A percentile compares a stretch with the other conserved stretches of the same genome.
phyloP scores from a whole-genome alignment of 2,329 filamentous ascomycete species.

The Graphium sp. region DNA sequence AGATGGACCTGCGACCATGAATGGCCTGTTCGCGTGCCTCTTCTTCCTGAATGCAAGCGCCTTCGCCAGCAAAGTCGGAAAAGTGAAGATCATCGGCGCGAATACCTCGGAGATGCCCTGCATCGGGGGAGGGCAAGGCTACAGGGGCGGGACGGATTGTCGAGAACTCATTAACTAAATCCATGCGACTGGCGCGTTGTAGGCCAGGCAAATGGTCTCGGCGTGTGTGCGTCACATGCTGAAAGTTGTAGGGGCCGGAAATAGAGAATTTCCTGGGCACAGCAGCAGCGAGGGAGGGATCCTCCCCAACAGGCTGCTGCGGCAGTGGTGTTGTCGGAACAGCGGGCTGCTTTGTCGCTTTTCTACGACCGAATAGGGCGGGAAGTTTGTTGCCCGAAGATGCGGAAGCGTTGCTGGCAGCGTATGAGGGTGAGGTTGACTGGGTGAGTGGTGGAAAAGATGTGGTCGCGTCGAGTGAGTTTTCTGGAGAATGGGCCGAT shows the following conservation, averaged over 20 bases:
- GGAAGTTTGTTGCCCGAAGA: constrained; percentile 28
- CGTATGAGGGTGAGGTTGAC: no score
- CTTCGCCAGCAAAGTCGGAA: constrained; percentile 29
- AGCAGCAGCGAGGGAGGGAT: no score
- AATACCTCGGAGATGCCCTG: constrained; percentile 8
- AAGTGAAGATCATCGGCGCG: constrained; percentile 24
- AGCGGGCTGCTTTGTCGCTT: constrained; percentile 13
- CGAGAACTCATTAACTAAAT: constrained; percentile 25
- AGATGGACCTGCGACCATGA: background rate
- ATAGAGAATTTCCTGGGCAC: constrained; percentile 28
- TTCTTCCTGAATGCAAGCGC: constrained; percentile 10
- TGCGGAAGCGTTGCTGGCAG: no score
- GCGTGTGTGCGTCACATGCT: constrained; percentile 43
- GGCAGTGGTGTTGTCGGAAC: background rate
- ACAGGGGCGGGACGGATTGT: constrained; percentile 18
- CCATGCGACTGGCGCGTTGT: constrained; percentile 19
- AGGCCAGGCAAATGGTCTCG: constrained; percentile 27
- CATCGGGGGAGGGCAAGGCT: constrained; percentile 3
- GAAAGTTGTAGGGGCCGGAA: constrained; percentile 49
- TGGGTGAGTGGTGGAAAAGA: no score
- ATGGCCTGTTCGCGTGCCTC: constrained; percentile 3
- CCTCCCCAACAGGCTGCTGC: constrained; percentile 1
- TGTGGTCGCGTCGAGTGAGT: constrained; percentile 17
- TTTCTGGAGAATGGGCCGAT: constrained; percentile 30
- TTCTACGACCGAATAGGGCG: constrained; percentile 33